A percentile compares a stretch with the other conserved stretches of the same genome.
phyloP scores from a whole-genome alignment of 164 flowering plant genomes.

The Saururus chinensis region DNA sequence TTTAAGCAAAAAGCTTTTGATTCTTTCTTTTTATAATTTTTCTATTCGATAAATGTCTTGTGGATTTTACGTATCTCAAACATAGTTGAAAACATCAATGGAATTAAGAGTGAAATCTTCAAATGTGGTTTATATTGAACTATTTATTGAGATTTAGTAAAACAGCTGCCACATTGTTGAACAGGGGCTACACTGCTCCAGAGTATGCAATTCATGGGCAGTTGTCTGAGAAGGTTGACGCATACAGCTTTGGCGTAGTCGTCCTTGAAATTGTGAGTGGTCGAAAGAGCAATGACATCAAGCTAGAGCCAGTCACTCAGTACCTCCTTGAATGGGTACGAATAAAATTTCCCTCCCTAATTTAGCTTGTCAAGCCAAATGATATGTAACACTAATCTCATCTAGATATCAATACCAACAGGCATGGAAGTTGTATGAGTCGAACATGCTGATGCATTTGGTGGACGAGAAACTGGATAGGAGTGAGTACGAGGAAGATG shows the following conservation, averaged over 20 bases:
- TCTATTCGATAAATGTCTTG: neutral
- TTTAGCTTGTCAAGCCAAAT: no score
- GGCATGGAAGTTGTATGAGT: constrained; percentile 35
- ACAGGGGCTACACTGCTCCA: constrained; percentile 38
- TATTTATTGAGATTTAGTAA: no score
- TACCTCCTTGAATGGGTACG: constrained; percentile 21
- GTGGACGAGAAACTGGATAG: constrained; percentile 29
- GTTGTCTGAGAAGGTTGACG: constrained; percentile 46
- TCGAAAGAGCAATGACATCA: constrained; percentile 26
- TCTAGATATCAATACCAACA: neutral
- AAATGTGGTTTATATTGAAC: no score
- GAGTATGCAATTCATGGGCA: constrained; percentile 57
- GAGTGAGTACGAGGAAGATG: constrained; percentile 17
- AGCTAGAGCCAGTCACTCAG: constrained; percentile 17
- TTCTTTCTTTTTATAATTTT: neutral
- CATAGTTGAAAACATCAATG: no score
- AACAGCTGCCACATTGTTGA: neutral
- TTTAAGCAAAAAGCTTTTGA: no score
- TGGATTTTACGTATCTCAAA: no score
- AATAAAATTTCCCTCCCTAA: no score
- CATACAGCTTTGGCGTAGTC: constrained; percentile 46
- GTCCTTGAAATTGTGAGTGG: constrained; percentile 50
- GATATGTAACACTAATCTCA: no score
- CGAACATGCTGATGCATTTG: constrained; percentile 16
- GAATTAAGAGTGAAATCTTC: no score